Evolutionary conservation across 2,329 filamentous ascomycete species (phyloP).

Genomic region (Geosmithia putterillii): DNA sequence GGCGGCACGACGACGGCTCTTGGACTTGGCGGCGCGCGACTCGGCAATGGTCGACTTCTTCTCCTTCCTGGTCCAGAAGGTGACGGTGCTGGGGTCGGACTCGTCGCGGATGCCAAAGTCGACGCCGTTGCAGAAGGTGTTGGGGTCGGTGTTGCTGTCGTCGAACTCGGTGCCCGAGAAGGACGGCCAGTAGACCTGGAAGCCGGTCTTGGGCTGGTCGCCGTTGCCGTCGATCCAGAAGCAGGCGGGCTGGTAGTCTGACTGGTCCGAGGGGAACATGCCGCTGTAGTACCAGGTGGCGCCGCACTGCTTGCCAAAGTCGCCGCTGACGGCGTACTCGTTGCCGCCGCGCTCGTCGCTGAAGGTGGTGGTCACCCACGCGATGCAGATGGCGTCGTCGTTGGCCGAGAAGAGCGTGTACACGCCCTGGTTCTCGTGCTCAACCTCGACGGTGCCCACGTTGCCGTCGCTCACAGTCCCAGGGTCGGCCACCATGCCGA

Average conservation of each 20-base stretch:
- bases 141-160: constrained; percentile 3
- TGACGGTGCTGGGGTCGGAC: constrained; percentile 4
- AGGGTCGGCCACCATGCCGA: background rate
- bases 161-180: constrained; percentile 6
- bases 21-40: constrained; percentile 1
- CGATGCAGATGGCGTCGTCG: constrained; percentile 7
- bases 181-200: constrained; percentile 17
- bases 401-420: constrained; percentile 3
- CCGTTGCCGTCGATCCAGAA: constrained; percentile 8
- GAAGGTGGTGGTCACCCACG: constrained; percentile 6
- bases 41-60: background rate
- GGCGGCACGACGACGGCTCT: background rate
- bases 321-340: constrained; percentile 6
- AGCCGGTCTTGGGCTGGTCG: constrained; percentile 12
- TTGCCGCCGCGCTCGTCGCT: constrained; percentile 4
- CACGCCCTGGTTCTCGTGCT: constrained; percentile 1
- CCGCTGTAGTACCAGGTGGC: constrained; percentile 6
- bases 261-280: constrained; percentile 1
- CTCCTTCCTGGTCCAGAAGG: constrained; percentile 2
- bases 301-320: constrained; percentile 5
- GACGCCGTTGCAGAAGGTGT: constrained; percentile 8
- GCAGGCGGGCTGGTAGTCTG: constrained; percentile 4
- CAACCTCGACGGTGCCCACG: background rate
- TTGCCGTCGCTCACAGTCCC: background rate
- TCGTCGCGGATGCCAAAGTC: constrained; percentile 5